Percentiles rank a stretch among this genome's conserved stretches.
Conservation (phyloP, 208 protist genomes). For the Blastocrithidia nonstop region DNA sequence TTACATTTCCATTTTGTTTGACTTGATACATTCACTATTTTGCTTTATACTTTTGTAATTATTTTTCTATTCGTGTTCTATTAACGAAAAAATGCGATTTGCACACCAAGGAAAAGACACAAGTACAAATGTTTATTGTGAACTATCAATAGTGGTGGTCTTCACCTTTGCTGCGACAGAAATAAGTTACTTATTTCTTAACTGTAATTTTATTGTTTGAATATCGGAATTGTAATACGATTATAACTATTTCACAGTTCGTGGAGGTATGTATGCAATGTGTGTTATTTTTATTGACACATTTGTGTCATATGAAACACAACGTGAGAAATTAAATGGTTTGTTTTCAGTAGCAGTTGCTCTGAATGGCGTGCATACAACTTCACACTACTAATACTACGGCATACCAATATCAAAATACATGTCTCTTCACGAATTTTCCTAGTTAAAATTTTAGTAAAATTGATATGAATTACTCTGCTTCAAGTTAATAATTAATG, state of each 20-base stretch:
- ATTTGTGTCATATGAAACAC: slow-evolving; percentile 29
- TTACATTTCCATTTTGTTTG: too few species aligned
- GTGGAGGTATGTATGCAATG: slow-evolving; percentile 58
- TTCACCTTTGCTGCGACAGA: slow-evolving; percentile 33
- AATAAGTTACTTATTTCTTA: slow-evolving; percentile 2
- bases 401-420: background rate
- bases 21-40: too few species aligned
- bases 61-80: background rate
- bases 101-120: slow-evolving; percentile 31
- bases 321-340: slow-evolving; percentile 38
- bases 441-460: background rate
- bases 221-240: slow-evolving; percentile 15
- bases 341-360: slow-evolving; percentile 35
- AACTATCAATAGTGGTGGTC: slow-evolving; percentile 18
- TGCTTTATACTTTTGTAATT: background rate
- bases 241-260: slow-evolving; percentile 12
- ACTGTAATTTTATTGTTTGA: background rate
- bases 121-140: slow-evolving; percentile 30
- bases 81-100: background rate
- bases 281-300: slow-evolving; percentile 50
- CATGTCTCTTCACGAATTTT: slow-evolving; percentile 1
- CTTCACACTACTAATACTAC: background rate
- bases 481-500: too few species aligned
- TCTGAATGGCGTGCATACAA: slow-evolving; percentile 40
- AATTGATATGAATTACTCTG: too few species aligned